Conservation (phyloP, 306 rosid genomes). For the Casuarina glauca region DNA sequence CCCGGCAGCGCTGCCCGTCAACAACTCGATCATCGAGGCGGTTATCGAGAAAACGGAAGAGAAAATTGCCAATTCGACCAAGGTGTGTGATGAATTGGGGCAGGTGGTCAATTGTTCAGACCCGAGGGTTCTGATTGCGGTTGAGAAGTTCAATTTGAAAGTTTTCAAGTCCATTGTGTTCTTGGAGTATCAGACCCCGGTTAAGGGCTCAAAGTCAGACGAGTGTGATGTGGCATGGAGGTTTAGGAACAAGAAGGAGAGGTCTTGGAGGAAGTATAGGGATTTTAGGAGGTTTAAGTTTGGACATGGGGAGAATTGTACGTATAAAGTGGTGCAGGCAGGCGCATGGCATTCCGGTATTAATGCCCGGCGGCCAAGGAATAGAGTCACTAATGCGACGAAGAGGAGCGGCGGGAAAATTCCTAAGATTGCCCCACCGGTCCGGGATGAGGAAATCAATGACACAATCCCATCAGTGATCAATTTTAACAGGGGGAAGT, state of each 20-base stretch:
- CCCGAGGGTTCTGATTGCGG: conserved; percentile 60
- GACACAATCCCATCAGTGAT: conserved; percentile 85
- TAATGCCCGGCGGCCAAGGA: conserved; percentile 64
- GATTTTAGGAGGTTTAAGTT: conserved; percentile 81
- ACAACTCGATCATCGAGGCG: conserved; percentile 52
- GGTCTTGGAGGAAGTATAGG: conserved; percentile 93
- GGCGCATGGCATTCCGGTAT: conserved; percentile 86
- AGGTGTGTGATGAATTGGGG: conserved; percentile 34
- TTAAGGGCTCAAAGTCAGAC: conserved; percentile 63
- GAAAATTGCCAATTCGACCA: conserved; percentile 34
- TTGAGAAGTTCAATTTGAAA: conserved; percentile 72
- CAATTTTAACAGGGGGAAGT: conserved; percentile 78
- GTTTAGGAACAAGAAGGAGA: conserved; percentile 86
- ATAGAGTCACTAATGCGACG: conserved; percentile 13
- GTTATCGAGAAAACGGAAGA: conserved; percentile 55
- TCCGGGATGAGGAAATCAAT: conserved; percentile 81
- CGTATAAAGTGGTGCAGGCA: conserved; percentile 69
- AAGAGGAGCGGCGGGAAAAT: conserved; percentile 22
- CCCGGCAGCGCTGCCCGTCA: conserved; percentile 33
- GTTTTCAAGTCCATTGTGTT: conserved; percentile 73
- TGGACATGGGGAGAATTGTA: conserved; percentile 53
- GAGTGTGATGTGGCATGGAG: conserved; percentile 93
- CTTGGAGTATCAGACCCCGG: conserved; percentile 70
- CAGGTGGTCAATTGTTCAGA: conserved; percentile 69
- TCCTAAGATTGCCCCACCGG: conserved; percentile 9